phyloP scores from a whole-genome alignment of 345 rosid species.

The Triadica sebifera region DNA sequence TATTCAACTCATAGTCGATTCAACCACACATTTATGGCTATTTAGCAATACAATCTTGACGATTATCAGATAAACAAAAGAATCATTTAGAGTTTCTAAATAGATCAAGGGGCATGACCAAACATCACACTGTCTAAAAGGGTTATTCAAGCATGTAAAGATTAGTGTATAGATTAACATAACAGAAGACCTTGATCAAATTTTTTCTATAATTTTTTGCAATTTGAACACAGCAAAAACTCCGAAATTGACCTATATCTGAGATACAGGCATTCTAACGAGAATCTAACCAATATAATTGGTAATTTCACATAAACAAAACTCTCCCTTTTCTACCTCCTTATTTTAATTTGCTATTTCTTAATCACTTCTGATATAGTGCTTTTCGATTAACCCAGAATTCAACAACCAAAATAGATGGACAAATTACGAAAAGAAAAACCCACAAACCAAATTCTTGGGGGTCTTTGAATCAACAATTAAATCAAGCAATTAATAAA shows the following conservation, averaged over 20 bases:
- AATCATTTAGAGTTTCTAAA: background rate
- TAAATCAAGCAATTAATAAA: background rate
- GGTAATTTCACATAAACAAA: background rate
- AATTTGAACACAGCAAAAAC: background rate
- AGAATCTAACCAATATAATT: background rate
- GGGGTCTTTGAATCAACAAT: background rate
- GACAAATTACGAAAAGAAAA: background rate
- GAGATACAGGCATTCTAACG: background rate
- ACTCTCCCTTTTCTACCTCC: no score
- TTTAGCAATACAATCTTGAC: background rate
- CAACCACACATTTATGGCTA: background rate
- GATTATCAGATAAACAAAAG: background rate
- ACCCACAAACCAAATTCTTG: constrained; percentile 8
- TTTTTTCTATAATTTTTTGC: background rate
- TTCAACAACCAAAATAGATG: background rate
- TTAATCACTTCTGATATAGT: background rate
- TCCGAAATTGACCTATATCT: background rate
- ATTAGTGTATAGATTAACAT: background rate
- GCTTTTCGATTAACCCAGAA: background rate
- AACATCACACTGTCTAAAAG: background rate
- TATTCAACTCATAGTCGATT: background rate
- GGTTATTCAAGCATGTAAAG: background rate
- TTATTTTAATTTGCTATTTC: no score
- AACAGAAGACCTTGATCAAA: background rate
- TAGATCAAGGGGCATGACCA: no score